These are phyloP conservation scores for Adansonia grandidieri DNA, from an alignment of 441 rosid genomes.

Conservation along the genomic window DNA sequence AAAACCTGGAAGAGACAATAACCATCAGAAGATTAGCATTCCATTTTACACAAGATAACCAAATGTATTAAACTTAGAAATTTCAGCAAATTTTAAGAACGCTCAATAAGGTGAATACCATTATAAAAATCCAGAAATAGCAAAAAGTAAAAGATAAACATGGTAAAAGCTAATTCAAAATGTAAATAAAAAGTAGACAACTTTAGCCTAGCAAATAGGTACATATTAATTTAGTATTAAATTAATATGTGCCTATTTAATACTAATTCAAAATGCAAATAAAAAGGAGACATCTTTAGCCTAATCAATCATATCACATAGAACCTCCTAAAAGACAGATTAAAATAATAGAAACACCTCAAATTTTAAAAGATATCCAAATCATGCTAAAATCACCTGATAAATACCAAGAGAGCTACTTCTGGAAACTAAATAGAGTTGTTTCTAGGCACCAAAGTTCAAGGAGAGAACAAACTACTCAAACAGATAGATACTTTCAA, in stretches of 20 bases:
- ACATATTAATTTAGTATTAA: too few species aligned
- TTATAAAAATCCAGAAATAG: conserved; percentile 19
- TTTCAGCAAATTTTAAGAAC: not conserved
- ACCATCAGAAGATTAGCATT: conserved; percentile 33
- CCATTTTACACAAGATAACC: conserved; percentile 18
- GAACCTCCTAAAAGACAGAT: not conserved
- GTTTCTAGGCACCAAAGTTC: not conserved
- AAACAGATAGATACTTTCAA: not conserved
- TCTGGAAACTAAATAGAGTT: not conserved
- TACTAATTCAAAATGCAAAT: not conserved
- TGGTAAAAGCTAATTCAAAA: not conserved
- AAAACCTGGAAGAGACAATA: conserved; percentile 67
- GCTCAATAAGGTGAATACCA: conserved; percentile 6
- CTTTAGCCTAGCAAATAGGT: not conserved
- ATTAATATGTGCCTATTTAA: too few species aligned
- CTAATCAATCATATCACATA: not conserved
- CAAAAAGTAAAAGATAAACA: not conserved
- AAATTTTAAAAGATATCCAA: not conserved
- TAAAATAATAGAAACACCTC: not conserved
- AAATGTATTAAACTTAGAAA: not conserved
- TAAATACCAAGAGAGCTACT: not conserved
- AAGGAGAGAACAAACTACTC: not conserved
- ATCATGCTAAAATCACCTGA: not conserved
- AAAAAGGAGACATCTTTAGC: not conserved
- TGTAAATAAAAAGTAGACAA: not conserved